Evolutionary conservation across 2,329 filamentous ascomycete genomes (phyloP).

Genomic region (Fusarium protoensiforme): DNA sequence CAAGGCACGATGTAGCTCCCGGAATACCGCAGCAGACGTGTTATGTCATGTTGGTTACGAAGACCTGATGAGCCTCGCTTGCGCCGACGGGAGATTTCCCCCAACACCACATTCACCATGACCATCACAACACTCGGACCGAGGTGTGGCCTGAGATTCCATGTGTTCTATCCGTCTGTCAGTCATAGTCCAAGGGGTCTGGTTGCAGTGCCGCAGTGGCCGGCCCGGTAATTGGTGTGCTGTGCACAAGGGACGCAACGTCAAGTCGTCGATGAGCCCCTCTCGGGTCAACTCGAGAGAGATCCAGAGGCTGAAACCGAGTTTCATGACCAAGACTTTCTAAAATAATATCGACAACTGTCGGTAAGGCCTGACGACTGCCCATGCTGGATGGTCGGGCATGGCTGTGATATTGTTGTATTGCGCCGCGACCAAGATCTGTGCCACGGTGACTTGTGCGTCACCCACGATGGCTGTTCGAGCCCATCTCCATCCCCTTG

Average conservation of each 20-base stretch:
- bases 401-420: slow-evolving; percentile 4
- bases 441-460: slow-evolving; percentile 14
- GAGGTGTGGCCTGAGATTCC: slow-evolving; percentile 29
- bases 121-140: slow-evolving; percentile 20
- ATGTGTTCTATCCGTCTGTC: slow-evolving; percentile 17
- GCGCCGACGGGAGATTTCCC: not conserved
- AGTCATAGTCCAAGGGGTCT: slow-evolving; percentile 11
- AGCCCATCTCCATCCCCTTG: not conserved
- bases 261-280: not conserved
- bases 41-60: slow-evolving; percentile 14
- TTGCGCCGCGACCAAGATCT: slow-evolving; percentile 12
- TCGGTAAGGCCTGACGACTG: not conserved
- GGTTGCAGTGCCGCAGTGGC: slow-evolving; percentile 14
- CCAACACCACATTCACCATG: slow-evolving; percentile 23
- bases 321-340: not conserved
- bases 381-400: not conserved
- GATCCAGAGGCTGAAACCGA: not conserved
- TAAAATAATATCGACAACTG: not conserved
- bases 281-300: not conserved
- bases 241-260: slow-evolving; percentile 1
- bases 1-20: slow-evolving; percentile 6
- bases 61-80: slow-evolving; percentile 12
- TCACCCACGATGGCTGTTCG: not conserved
- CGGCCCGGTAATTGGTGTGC: slow-evolving; percentile 8
- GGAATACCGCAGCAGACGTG: slow-evolving; percentile 1